phyloP scores from a whole-genome alignment of 2,329 filamentous ascomycete species.

The Fusarium circinatum region DNA sequence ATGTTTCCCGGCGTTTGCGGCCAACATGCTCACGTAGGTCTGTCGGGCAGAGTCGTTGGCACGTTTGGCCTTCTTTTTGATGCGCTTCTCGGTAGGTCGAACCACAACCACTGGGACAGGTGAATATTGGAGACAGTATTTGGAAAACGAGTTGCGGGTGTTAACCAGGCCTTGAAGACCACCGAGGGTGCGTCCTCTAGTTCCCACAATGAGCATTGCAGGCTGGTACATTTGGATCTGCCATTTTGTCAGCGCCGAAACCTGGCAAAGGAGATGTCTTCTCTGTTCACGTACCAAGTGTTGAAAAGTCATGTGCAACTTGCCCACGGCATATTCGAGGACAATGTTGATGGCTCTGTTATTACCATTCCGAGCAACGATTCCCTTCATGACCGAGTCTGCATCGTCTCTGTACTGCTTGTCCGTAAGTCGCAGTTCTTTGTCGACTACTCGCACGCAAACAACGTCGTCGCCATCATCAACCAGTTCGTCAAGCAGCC shows the following conservation, averaged over 20 bases:
- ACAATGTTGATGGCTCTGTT: conserved; percentile 88
- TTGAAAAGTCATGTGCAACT: conserved; percentile 90
- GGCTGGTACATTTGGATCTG: conserved; percentile 94
- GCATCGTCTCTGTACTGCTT: conserved; percentile 82
- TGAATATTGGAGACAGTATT: conserved; percentile 94
- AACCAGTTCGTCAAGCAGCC: conserved; percentile 90
- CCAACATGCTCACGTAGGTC: conserved; percentile 81
- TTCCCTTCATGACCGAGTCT: conserved; percentile 75
- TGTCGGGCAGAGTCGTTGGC: conserved; percentile 78
- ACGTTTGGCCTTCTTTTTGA: conserved; percentile 90
- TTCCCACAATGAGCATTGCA: conserved; percentile 90
- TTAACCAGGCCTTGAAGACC: conserved; percentile 88
- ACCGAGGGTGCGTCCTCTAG: conserved; percentile 83
- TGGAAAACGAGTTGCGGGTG: conserved; percentile 83
- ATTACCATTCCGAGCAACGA: conserved; percentile 80
- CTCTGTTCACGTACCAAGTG: conserved; percentile 72
- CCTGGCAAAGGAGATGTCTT: not conserved
- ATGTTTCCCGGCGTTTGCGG: conserved; percentile 67
- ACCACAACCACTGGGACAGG: conserved; percentile 94
- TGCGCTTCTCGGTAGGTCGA: conserved; percentile 84
- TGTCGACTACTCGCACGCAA: conserved; percentile 88
- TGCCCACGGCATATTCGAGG: conserved; percentile 88
- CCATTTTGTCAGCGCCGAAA: conserved; percentile 6
- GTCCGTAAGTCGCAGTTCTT: conserved; percentile 76
- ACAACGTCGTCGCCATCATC: conserved; percentile 95